Base-by-base conservation (phyloP, 2,329 filamentous ascomycete genomes). In the Aspergillus ustus region DNA sequence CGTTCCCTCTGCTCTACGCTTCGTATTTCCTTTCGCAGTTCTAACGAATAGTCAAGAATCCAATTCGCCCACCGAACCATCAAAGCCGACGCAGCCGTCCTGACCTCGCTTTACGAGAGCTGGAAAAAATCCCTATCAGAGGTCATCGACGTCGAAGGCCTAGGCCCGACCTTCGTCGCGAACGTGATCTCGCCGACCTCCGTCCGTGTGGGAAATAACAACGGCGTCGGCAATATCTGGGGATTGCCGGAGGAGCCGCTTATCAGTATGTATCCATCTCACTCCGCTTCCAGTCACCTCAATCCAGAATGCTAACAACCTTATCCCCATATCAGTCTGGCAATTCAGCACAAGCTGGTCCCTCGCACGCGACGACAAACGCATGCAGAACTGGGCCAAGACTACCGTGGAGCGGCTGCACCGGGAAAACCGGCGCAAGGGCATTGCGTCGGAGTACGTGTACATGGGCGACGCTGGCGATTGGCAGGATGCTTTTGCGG, bases 141-240 rank as follows among this genome's bases (percentile, higher is more conserved):
- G 4, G 67, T 78, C 15, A 52, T 65, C 7, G 77, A 80, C 40
- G 72, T 79, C 1, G 58, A 74, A 37, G 77, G 77, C 6, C 68
- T 80, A 2, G 70, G 70, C 19, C 76, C 78, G 1, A 79, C 77
- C 0, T 76, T 79, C 40, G 73, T 80, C 0, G 58, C 73, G 22
- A 78, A 80, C 54, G 52, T 69, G 1, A 53, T 70, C 3, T 67
- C 74, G 1, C 59, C 68, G 11, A 67, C 68, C 22, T 70, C 75
- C 1, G 60, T 65, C 1, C 67, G 67, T 0, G 71, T 78, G 0
- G 75, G 69, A 5, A 67, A 72, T 34, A 74, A 63, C 20, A 80
- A 79, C 31, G 73, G 75, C 0, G 58, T 79, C 44, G 78, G 78
- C 1, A 80, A 80, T 55, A 68, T 74, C 0, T 80, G 77, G 73